Conservation (phyloP, 1,284 basidiomycete genomes). For the Psilocybe mexicana region DNA sequence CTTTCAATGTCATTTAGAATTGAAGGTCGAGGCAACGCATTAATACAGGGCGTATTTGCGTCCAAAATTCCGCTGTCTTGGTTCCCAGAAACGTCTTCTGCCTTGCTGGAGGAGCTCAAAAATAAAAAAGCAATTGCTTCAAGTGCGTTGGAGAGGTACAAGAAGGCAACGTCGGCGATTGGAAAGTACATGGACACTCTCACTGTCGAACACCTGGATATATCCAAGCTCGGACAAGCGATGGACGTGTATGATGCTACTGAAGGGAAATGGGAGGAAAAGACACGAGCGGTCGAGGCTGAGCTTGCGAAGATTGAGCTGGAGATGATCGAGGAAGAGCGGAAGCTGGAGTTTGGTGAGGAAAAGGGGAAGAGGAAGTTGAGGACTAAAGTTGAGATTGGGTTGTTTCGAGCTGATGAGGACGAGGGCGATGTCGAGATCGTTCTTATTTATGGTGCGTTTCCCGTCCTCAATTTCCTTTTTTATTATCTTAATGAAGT, state of each 20-base stretch:
- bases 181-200: conserved; percentile 24
- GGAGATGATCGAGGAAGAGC: background rate
- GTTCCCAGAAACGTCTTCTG: conserved; percentile 15
- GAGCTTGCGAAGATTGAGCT: conserved; percentile 17
- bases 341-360: background rate
- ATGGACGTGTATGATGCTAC: conserved; percentile 26
- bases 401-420: background rate
- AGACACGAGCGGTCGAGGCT: conserved; percentile 17
- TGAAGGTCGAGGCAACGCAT: conserved; percentile 35
- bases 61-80: conserved; percentile 19
- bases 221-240: conserved; percentile 21
- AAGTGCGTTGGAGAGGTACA: conserved; percentile 28
- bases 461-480: background rate
- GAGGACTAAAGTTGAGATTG: background rate
- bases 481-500: no score
- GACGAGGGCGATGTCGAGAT: background rate
- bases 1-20: conserved; percentile 24
- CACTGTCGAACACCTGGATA: conserved; percentile 22
- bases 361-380: background rate
- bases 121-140: conserved; percentile 18
- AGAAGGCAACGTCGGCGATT: conserved; percentile 21
- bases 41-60: conserved; percentile 38
- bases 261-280: conserved; percentile 25
- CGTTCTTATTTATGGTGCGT: conserved; percentile 15
- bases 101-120: conserved; percentile 22